Base-by-base conservation (phyloP, 768 basidiomycete genomes). In the Neoboletus subvelutipes region DNA sequence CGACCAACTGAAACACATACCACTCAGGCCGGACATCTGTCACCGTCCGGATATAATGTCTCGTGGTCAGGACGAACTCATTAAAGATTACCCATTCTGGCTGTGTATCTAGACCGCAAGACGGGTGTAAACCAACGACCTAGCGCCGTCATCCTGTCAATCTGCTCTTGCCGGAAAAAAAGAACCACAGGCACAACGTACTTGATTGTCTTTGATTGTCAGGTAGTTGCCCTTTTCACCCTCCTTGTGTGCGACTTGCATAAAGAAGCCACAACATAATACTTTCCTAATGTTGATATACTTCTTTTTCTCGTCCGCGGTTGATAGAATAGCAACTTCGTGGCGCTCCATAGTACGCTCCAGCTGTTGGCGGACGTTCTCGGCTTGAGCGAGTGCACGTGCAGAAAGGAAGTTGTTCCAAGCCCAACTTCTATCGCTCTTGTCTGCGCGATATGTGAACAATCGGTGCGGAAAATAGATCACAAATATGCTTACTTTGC, bases 221-320 rank as follows among this genome's bases (percentile, higher is more conserved):
- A 88, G 59, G 68, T 99, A 98, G 53, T 80, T 82, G 3, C 87
- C 84, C 72, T 92, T 94, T 69, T 93, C 92, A 4, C 92, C 92
- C 68, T 95, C 94, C 71, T 92, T 91, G 72, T 97, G 94, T 8
- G 95, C 97, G 13, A 93, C 85, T 69, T 98, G 96, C 96, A 97
- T 98, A 76, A 98, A 99, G 80, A 92, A 99, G 2, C 95, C 97
- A 63, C 88, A 90, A 5, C 91, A 88, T 22, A 98, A 78, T 0
- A 89, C 88, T 72, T 87, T 86, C 28, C 93, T 83, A 54, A 98
- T 86, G 62, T 87, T 87, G 52, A 75, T 60, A 71, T 83, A 88
- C 60, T 88, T 82, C 67, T 87, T 90, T 66, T 78, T 80, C 64
- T 89, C 83, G 62, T 94, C 88, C 28, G 70, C 71, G 2, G 83